A percentile compares a stretch with the other conserved stretches of the same genome.
Evolutionary conservation across 2,329 filamentous ascomycete genomes (phyloP).

Genomic region (Aspergillus sp.): DNA sequence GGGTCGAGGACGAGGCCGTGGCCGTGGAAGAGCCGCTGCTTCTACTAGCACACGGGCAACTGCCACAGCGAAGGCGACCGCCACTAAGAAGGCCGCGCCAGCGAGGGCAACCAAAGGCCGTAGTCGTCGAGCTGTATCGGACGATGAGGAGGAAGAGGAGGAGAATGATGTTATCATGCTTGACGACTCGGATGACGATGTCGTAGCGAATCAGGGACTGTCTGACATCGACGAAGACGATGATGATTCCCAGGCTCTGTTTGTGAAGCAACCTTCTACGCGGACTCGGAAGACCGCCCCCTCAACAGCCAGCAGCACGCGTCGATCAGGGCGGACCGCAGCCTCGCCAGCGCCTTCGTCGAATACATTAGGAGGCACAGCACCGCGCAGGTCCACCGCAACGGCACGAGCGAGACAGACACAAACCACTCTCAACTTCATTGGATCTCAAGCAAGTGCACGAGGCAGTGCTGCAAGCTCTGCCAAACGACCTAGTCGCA

Average conservation of each 20-base stretch:
- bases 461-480: conserved; percentile 16
- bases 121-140: conserved; percentile 30
- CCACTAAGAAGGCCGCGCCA: conserved; percentile 23
- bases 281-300: conserved; percentile 23
- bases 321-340: conserved; percentile 23
- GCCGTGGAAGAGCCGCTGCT: conserved; percentile 41
- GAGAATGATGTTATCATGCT: conserved; percentile 41
- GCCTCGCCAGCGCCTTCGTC: conserved; percentile 34
- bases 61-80: conserved; percentile 27
- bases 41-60: conserved; percentile 38
- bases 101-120: conserved; percentile 21
- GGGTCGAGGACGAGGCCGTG: conserved; percentile 48
- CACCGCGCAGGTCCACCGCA: conserved; percentile 23
- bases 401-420: conserved; percentile 24
- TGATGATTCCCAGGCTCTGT: conserved; percentile 39
- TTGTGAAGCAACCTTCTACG: conserved; percentile 37
- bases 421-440: conserved; percentile 44
- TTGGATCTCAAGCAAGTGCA: conserved; percentile 34
- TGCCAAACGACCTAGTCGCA: conserved; percentile 25
- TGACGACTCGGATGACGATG: conserved; percentile 31
- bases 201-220: conserved; percentile 23
- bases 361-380: conserved; percentile 25
- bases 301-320: conserved; percentile 20
- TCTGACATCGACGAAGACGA: conserved; percentile 29
- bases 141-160: conserved; percentile 42